Percentiles rank a stretch among this genome's conserved stretches.
These are phyloP conservation scores for Voacanga thouarsii DNA, from an alignment of 257 asterid species.

Conservation along the genomic window DNA sequence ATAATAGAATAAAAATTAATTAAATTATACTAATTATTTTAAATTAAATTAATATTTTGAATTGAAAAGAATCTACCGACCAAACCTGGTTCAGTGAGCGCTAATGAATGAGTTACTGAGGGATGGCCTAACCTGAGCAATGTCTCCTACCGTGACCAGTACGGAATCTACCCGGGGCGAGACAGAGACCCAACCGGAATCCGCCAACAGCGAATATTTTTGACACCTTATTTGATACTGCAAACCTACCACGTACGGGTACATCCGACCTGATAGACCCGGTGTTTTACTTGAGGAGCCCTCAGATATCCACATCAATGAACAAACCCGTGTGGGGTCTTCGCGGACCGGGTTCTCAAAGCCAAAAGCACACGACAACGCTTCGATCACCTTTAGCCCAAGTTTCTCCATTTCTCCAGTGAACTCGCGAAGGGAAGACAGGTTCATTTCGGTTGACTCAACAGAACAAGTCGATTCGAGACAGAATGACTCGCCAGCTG, in stretches of 20 bases:
- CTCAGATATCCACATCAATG: conserved; percentile 60
- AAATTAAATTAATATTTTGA: no score
- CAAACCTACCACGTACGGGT: conserved; percentile 61
- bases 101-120: not conserved
- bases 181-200: conserved; percentile 62
- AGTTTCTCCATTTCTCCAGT: conserved; percentile 50
- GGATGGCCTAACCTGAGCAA: conserved; percentile 53
- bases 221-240: conserved; percentile 42
- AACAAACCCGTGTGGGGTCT: conserved; percentile 28
- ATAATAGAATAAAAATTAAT: no score
- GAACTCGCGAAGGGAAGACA: conserved; percentile 43
- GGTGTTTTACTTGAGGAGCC: conserved; percentile 14
- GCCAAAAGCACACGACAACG: conserved; percentile 47
- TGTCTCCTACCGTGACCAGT: conserved; percentile 68
- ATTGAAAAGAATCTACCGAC: no score
- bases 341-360: conserved; percentile 43
- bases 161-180: conserved; percentile 47
- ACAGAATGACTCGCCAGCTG: conserved; percentile 44
- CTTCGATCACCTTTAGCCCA: conserved; percentile 47
- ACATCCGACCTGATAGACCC: conserved; percentile 49
- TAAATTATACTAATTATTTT: no score
- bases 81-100: not conserved
- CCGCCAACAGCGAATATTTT: conserved; percentile 44
- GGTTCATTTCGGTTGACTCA: conserved; percentile 32
- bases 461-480: conserved; percentile 37